These are phyloP conservation scores for Penicillium sp. DNA, from an alignment of 2,329 filamentous ascomycete species.

Conservation along the genomic window DNA sequence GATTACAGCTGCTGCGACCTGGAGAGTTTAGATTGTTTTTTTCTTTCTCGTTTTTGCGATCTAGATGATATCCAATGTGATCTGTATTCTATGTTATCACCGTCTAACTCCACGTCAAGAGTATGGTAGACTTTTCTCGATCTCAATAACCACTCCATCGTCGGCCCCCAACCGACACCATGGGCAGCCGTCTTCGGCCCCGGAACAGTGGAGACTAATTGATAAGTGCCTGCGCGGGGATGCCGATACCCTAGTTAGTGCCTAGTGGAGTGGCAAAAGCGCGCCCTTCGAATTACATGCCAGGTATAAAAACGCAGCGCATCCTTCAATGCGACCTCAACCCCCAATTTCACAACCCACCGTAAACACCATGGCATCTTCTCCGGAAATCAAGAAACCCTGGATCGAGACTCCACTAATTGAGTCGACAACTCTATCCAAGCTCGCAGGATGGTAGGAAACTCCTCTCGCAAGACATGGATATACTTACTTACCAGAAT, in stretches of 20 bases:
- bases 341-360: neutral
- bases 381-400: constrained; percentile 26
- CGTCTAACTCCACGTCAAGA: neutral
- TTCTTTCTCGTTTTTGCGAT: constrained; percentile 16
- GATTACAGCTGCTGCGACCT: constrained; percentile 16
- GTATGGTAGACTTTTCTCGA: too few species aligned
- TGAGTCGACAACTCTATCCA: constrained; percentile 42
- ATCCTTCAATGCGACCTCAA: neutral
- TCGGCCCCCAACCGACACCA: too few species aligned
- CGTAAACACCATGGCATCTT: neutral
- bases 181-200: too few species aligned
- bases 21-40: constrained; percentile 20
- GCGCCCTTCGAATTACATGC: neutral
- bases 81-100: constrained; percentile 26
- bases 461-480: neutral
- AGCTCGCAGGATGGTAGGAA: constrained; percentile 42
- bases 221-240: too few species aligned
- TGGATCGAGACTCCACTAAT: constrained; percentile 47
- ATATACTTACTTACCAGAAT: neutral
- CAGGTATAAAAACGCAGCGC: neutral
- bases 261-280: too few species aligned
- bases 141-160: too few species aligned
- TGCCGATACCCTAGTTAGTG: too few species aligned
- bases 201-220: too few species aligned
- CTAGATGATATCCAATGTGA: constrained; percentile 36